phyloP scores from a whole-genome alignment of 108 stramenopile species.

The Skeletonema menzelii region DNA sequence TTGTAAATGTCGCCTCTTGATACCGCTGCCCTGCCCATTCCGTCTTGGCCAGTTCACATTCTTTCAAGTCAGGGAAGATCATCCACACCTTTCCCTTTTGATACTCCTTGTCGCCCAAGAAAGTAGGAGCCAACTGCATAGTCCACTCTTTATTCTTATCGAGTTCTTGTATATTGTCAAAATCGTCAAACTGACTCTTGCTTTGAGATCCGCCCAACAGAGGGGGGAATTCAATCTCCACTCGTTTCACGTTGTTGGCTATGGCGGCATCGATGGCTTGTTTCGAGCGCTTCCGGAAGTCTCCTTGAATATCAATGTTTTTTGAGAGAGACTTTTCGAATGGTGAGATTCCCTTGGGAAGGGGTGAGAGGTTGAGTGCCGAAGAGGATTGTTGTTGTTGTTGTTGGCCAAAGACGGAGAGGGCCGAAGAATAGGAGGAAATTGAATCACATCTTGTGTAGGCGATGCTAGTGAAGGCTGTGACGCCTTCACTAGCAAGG shows the following conservation, averaged over 20 bases:
- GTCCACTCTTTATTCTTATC: conserved; percentile 84
- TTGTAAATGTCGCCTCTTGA: conserved; percentile 65
- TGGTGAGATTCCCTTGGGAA: conserved; percentile 72
- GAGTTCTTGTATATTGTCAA: conserved; percentile 87
- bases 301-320: conserved; percentile 59
- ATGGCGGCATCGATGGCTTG: conserved; percentile 50
- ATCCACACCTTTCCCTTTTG: conserved; percentile 58
- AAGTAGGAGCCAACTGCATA: conserved; percentile 53
- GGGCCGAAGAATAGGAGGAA: too few relatives aligned
- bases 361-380: conserved; percentile 33
- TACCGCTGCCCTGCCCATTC: conserved; percentile 76
- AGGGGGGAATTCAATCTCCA: conserved; percentile 88
- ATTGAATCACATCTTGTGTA: background rate
- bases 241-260: conserved; percentile 22
- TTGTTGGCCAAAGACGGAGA: background rate
- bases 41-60: conserved; percentile 71
- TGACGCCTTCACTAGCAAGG: background rate
- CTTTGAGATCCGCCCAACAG: conserved; percentile 63
- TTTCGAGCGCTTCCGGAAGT: conserved; percentile 56
- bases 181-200: conserved; percentile 87
- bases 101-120: conserved; percentile 33
- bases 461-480: background rate
- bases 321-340: conserved; percentile 74
- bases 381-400: background rate
- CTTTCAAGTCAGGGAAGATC: conserved; percentile 82